A percentile compares a stretch with the other conserved stretches of the same genome.
phyloP scores from a whole-genome alignment of 2,329 filamentous ascomycete genomes.

The Aspergillus niger region DNA sequence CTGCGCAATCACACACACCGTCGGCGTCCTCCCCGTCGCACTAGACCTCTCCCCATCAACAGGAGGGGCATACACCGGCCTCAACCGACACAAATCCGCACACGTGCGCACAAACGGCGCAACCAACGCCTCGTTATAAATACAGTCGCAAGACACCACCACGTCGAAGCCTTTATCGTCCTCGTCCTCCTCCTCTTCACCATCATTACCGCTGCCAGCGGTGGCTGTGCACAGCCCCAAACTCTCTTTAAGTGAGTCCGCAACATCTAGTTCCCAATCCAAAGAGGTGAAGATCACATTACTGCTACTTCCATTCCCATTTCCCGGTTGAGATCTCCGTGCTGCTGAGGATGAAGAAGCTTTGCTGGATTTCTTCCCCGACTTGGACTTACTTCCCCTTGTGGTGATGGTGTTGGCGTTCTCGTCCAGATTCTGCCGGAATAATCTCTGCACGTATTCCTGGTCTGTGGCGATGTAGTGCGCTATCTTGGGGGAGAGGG shows the following conservation, averaged over 20 bases:
- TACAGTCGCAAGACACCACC: slow-evolving; percentile 85
- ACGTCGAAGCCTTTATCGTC: slow-evolving; percentile 62
- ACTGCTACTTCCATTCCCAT: background rate
- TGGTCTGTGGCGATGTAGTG: slow-evolving; percentile 85
- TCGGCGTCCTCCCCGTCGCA: slow-evolving; percentile 41
- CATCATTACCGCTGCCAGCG: background rate
- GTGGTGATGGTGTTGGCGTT: slow-evolving; percentile 26
- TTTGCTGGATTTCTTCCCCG: background rate
- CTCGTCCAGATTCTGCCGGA: slow-evolving; percentile 72
- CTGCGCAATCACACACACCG: slow-evolving; percentile 81
- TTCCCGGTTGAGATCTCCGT: background rate
- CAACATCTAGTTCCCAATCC: slow-evolving; percentile 75
- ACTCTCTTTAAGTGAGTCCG: slow-evolving; percentile 35
- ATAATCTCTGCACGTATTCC: slow-evolving; percentile 73
- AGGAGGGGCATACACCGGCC: slow-evolving; percentile 34
- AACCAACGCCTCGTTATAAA: slow-evolving; percentile 90
- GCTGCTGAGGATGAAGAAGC: too few relatives aligned
- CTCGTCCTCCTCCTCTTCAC: slow-evolving; percentile 16
- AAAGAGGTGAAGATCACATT: slow-evolving; percentile 63
- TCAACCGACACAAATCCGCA: slow-evolving; percentile 69
- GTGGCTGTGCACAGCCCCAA: slow-evolving; percentile 26
- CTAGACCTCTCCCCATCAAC: background rate
- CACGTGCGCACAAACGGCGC: slow-evolving; percentile 80
- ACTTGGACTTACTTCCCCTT: background rate
- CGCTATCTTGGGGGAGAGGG: slow-evolving; percentile 62